Evolutionary conservation across 2,329 filamentous ascomycete species (phyloP), one percentile per base, ranked within the genome.

Genomic region (Ophiostoma triangulosporum): DNA sequence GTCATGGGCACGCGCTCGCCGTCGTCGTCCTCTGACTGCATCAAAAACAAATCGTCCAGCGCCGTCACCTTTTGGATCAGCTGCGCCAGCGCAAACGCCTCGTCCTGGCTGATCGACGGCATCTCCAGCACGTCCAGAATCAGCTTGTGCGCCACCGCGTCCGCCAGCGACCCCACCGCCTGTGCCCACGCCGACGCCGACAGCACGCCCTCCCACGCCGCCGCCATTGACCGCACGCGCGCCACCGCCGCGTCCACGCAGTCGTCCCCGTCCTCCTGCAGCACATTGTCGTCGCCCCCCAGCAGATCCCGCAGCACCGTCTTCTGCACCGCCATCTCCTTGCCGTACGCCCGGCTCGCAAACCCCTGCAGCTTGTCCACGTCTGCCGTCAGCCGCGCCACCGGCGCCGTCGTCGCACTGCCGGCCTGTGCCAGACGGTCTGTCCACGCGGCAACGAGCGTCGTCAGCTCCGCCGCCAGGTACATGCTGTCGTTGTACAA

Each of bases 401-500:
- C 70, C 45, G 71, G 71, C 1, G 77, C 76, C 11, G 73, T 69
- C 2, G 69, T 1, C 27, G 35, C 8, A 24, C 20, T 22, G 20
- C n/a, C 62, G 2, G 69, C 69, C 6, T 83, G 62, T 57, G 81
- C 75, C 6, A 71, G 66, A 2, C 78, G 73, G 20, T 68, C 61
- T 59, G 76, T 76, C 80, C 79, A 83, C 1, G 65, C 60, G 2
- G 64, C 62, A 0, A 70, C 65, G 53, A 80, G 73, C 1, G 73
- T 71, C 3, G 68, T 65, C 6, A 85, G 66, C 50, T 70, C 70
- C 60, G 83, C 78, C 1, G 80, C 73, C 7, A 86, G 68, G 62
- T 83, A 83, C 59, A 74, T 75, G 35, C 79, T 74, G 61, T 86
- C 82, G 56, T 85, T 86, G 61, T 85, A 85, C 5, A 84, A 69